phyloP scores from a whole-genome alignment of 768 basidiomycete species.

The Sarcodon aspratus region DNA sequence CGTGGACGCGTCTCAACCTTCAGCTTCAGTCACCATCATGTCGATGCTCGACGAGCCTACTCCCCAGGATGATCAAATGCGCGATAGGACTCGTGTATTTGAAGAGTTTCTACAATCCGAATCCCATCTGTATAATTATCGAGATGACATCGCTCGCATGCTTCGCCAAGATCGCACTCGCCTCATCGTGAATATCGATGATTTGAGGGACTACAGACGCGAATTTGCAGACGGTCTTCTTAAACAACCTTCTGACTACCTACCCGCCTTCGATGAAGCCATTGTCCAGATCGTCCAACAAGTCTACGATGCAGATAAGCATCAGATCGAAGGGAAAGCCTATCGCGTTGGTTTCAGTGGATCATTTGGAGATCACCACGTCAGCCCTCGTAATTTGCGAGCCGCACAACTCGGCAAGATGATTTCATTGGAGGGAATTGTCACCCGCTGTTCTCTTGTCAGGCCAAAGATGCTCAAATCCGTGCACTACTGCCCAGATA shows the following conservation, averaged over 20 bases:
- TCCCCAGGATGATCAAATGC: constrained; percentile 58
- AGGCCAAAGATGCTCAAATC: constrained; percentile 98
- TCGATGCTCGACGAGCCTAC: constrained; percentile 41
- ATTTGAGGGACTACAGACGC: constrained; percentile 86
- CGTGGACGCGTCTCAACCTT: background rate
- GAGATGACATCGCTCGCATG: constrained; percentile 75
- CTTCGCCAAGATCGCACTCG: constrained; percentile 75
- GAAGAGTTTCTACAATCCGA: constrained; percentile 74
- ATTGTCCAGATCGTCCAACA: constrained; percentile 62
- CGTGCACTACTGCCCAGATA: constrained; percentile 90
- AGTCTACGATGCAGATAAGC: constrained; percentile 68
- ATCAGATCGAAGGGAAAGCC: constrained; percentile 67
- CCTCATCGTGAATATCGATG: constrained; percentile 92
- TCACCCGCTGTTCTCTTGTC: constrained; percentile 95
- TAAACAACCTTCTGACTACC: constrained; percentile 76
- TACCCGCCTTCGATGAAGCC: constrained; percentile 86
- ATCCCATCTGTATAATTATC: constrained; percentile 65
- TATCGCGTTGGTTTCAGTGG: constrained; percentile 90
- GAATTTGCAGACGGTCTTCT: constrained; percentile 74
- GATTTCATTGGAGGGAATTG: constrained; percentile 96
- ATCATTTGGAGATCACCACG: constrained; percentile 96
- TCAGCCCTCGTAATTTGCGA: constrained; percentile 85
- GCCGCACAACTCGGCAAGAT: constrained; percentile 88
- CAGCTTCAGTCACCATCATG: constrained; percentile 11
- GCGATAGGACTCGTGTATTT: constrained; percentile 68